Conservation (phyloP, 495 filamentous ascomycete genomes). For the Neurospora discreta region DNA sequence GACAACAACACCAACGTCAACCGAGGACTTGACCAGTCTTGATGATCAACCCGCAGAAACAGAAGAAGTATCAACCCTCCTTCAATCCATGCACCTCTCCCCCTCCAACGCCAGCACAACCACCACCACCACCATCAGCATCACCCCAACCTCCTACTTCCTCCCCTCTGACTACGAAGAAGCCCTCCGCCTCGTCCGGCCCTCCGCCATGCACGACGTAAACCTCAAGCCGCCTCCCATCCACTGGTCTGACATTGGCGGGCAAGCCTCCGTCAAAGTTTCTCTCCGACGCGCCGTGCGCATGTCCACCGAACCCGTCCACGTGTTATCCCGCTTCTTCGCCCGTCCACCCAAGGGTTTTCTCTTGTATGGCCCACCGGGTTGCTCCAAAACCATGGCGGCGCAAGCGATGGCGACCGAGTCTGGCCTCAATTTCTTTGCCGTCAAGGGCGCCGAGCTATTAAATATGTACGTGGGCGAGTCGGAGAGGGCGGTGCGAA, state of each 20-base stretch:
- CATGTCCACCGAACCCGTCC: constrained; percentile 33
- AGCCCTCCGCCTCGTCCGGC: constrained; percentile 42
- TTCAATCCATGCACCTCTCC: not conserved
- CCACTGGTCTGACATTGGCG: constrained; percentile 82
- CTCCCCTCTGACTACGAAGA: constrained; percentile 32
- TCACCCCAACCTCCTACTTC: not conserved
- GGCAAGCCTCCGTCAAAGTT: constrained; percentile 70
- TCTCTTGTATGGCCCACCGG: constrained; percentile 86
- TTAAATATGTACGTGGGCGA: constrained; percentile 97
- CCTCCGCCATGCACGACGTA: constrained; percentile 83
- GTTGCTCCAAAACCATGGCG: constrained; percentile 90
- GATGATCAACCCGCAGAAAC: not conserved
- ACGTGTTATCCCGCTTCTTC: constrained; percentile 42
- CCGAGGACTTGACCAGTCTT: not conserved
- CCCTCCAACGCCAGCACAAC: not conserved
- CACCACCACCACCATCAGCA: not conserved
- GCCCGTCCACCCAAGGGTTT: constrained; percentile 61
- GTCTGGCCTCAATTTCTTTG: constrained; percentile 85
- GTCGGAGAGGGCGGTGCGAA: constrained; percentile 78
- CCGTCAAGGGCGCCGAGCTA: constrained; percentile 92
- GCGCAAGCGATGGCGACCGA: constrained; percentile 91
- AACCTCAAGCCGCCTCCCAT: constrained; percentile 81
- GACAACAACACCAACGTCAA: not conserved
- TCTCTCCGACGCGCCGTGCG: constrained; percentile 28
- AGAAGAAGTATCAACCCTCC: not conserved